These are phyloP conservation scores for Termitomyces eurrhizus DNA, from an alignment of 768 basidiomycete species.

Conservation along the genomic window DNA sequence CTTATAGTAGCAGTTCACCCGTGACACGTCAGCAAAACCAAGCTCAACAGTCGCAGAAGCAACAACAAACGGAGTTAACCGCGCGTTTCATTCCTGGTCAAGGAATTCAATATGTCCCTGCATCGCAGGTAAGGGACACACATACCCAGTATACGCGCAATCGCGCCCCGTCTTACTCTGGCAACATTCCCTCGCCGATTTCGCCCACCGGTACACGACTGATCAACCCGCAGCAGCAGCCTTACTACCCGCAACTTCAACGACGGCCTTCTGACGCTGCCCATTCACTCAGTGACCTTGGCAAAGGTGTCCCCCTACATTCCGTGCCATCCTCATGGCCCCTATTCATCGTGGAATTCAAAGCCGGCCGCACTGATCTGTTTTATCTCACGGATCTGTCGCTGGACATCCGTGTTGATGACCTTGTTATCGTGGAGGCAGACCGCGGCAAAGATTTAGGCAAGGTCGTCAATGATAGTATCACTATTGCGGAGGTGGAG, in stretches of 20 bases:
- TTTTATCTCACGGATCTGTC: constrained; percentile 80
- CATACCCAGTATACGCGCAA: constrained; percentile 34
- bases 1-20: constrained; percentile 26
- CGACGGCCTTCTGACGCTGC: constrained; percentile 38
- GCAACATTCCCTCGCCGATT: constrained; percentile 47
- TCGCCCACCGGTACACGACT: constrained; percentile 42
- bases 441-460: constrained; percentile 94
- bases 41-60: constrained; percentile 14
- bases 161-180: constrained; percentile 38
- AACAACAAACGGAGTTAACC: constrained; percentile 37
- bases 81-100: constrained; percentile 65
- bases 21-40: constrained; percentile 19
- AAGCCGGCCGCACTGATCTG: constrained; percentile 91
- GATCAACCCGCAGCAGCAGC: constrained; percentile 44
- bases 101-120: constrained; percentile 17
- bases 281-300: constrained; percentile 53
- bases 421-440: constrained; percentile 94
- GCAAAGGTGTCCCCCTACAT: constrained; percentile 85
- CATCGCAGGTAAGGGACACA: constrained; percentile 19
- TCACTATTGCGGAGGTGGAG: constrained; percentile 87
- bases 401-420: constrained; percentile 70
- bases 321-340: constrained; percentile 80
- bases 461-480: constrained; percentile 86
- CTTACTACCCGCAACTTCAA: constrained; percentile 41
- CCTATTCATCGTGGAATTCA: constrained; percentile 60